Evolutionary conservation across 306 rosid species (phyloP), one percentile per base, ranked within the genome.

Genomic region (Trifolium pratense): DNA sequence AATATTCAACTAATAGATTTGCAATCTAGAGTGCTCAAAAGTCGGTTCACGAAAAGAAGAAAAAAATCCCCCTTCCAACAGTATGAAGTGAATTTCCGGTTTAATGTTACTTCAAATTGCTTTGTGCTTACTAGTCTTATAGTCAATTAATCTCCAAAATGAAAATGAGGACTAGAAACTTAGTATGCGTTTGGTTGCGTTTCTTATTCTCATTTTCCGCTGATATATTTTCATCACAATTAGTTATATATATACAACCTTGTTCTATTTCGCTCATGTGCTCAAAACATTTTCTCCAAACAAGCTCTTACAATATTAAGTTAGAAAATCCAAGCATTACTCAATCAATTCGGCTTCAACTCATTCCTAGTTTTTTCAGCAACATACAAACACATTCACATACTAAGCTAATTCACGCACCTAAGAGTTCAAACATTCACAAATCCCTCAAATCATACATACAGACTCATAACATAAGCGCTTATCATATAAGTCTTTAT

Each of bases 351-450:
- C 36, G 18, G 25, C 4, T 32, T 61, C 70, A 61, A 31, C 45
- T 59, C 46, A 42, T 13, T 60, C 23, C 49, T 7, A 60, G 21
- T 60, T 58, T 31, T 73, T 15, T n/a, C 36, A 60, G 23, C 55
- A 29, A 73, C 13, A 37, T 12, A 6, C 45, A 72, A 23, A 29
- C 46, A 57, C 31, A 71, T 0, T 39, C 40, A 53, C 17, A 71
- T 1, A n/a, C n/a, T 25, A 51, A 16, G 21, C 23, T 71, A 70
- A 55, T 70, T 63, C 29, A 74, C 10, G 48, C 45, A 71, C 12
- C 63, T 36, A 37, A 9, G 16, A 70, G 75, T 63, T 59, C 16
- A n/a, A 75, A 52, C 61, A 49, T 59, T n/a, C 42, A 23, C 68
- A 83, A 51, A 66, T 8, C 58, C 71, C 55, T 32, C 14, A 61